These are phyloP conservation scores for Magnaporthiopsis poae DNA, from an alignment of 2,329 filamentous ascomycete species.

Conservation along the genomic window DNA sequence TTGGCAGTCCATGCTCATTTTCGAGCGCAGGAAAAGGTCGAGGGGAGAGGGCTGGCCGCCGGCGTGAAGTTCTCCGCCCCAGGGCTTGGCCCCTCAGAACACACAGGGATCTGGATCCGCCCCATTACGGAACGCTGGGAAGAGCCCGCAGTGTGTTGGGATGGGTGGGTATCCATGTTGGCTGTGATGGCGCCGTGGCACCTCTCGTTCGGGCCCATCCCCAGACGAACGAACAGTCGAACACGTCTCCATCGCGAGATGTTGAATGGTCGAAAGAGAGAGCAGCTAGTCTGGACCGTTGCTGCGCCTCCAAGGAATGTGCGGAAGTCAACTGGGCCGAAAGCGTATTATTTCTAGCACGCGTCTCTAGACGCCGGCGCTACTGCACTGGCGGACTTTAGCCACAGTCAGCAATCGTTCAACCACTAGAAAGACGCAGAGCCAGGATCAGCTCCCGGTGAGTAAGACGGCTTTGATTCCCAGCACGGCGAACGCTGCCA, in stretches of 20 bases:
- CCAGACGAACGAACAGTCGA: too few species aligned
- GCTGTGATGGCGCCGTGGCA: too few species aligned
- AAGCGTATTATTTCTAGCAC: background rate
- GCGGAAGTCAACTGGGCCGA: background rate
- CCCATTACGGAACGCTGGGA: background rate
- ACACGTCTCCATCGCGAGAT: too few species aligned
- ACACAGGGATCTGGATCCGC: background rate
- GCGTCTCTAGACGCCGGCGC: background rate
- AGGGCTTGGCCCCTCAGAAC: background rate
- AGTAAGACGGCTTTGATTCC: background rate
- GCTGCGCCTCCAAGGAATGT: background rate
- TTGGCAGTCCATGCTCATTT: background rate
- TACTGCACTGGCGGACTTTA: background rate
- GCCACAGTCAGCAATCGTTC: background rate
- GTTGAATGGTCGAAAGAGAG: too few species aligned
- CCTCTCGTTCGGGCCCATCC: too few species aligned
- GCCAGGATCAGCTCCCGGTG: background rate
- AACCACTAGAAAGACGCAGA: too few species aligned
- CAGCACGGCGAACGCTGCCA: too few species aligned
- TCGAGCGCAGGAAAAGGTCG: background rate
- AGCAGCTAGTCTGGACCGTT: too few species aligned
- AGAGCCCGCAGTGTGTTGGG: background rate
- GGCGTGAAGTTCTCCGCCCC: background rate
- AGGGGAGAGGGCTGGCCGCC: background rate
- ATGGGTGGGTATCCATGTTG: background rate